Evolutionary conservation across 345 rosid genomes (phyloP).

Genomic region (Syzygium grande): DNA sequence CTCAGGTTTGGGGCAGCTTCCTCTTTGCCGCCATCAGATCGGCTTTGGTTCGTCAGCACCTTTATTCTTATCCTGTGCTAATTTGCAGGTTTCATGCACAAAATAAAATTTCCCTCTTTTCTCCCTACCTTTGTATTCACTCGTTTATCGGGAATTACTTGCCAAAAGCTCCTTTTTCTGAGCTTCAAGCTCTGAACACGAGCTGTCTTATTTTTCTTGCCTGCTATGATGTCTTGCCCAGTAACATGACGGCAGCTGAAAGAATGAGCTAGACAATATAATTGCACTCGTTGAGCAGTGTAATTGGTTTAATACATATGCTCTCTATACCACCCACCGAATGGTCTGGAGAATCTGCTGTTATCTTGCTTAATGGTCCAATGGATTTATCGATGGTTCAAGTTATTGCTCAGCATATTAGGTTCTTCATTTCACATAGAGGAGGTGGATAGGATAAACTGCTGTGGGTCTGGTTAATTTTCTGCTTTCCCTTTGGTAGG

Average conservation of each 20-base stretch:
- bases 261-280: neutral
- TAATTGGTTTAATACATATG: neutral
- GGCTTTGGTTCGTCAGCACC: neutral
- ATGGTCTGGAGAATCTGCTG: neutral
- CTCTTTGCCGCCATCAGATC: neutral
- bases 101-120: neutral
- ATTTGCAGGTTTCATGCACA: neutral
- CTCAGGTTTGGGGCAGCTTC: neutral
- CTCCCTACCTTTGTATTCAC: neutral
- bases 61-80: neutral
- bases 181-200: neutral
- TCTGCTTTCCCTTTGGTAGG: neutral
- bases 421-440: neutral
- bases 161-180: neutral
- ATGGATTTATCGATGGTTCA: neutral
- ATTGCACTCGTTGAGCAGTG: neutral
- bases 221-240: neutral
- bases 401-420: neutral
- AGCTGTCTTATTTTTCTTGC: neutral
- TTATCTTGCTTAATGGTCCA: neutral
- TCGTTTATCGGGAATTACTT: neutral
- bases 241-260: neutral
- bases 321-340: neutral
- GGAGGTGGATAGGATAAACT: neutral
- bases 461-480: neutral